Evolutionary conservation across 2,329 filamentous ascomycete genomes (phyloP).

Genomic region (Geosmithia putterillii): DNA sequence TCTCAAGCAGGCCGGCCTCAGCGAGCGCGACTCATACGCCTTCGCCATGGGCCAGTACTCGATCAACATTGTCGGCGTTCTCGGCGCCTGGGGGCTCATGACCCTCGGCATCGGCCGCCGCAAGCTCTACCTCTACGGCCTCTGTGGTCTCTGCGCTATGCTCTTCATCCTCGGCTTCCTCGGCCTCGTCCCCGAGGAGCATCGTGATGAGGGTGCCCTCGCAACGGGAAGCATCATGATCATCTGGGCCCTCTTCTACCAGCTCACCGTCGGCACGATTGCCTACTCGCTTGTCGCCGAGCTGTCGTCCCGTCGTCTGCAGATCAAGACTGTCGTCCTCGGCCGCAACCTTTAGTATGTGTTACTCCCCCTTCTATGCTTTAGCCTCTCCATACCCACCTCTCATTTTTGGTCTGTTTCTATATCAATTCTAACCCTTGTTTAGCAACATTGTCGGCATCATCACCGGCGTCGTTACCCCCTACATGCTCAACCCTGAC

Average conservation of each 20-base stretch:
- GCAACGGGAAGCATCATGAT: constrained; percentile 82
- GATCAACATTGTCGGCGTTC: constrained; percentile 69
- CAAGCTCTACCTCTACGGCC: constrained; percentile 62
- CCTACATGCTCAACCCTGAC: constrained; percentile 83
- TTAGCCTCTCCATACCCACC: neutral
- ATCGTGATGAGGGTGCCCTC: constrained; percentile 50
- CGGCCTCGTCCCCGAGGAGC: constrained; percentile 52
- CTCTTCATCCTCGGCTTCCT: constrained; percentile 77
- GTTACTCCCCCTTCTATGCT: neutral
- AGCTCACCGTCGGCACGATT: constrained; percentile 78
- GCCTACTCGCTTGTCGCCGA: constrained; percentile 84
- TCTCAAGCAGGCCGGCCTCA: constrained; percentile 45
- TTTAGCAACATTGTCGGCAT: constrained; percentile 67
- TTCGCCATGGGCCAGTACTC: constrained; percentile 54
- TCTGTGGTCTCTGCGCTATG: constrained; percentile 62
- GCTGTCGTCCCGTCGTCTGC: constrained; percentile 67
- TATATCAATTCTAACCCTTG: neutral
- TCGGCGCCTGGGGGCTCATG: constrained; percentile 76
- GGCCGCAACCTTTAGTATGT: constrained; percentile 63
- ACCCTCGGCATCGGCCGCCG: constrained; percentile 62
- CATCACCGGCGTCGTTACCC: constrained; percentile 68
- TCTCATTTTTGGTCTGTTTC: neutral
- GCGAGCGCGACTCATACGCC: constrained; percentile 37
- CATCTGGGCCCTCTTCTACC: constrained; percentile 70
- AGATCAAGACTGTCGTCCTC: constrained; percentile 85